phyloP scores from a whole-genome alignment of 2,329 filamentous ascomycete species.

The Colletotrichum chrysophilum region DNA sequence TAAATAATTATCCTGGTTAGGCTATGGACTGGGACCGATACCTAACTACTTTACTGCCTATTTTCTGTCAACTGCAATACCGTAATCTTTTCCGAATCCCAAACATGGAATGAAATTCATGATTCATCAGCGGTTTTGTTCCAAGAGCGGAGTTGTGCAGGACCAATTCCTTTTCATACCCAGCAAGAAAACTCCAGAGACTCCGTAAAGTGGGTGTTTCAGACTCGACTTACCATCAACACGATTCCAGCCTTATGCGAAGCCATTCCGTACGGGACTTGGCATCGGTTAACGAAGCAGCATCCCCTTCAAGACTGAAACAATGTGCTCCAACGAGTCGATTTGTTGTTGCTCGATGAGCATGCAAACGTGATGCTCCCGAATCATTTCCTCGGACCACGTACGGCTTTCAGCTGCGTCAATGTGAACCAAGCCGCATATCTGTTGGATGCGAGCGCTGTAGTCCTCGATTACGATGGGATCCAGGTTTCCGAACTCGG shows the following conservation, averaged over 20 bases:
- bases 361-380: constrained; percentile 1
- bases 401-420: background rate
- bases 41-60: background rate
- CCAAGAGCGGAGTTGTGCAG: background rate
- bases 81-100: background rate
- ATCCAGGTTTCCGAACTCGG: constrained; percentile 27
- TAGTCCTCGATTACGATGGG: constrained; percentile 27
- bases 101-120: background rate
- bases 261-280: background rate
- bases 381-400: constrained; percentile 15
- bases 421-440: constrained; percentile 21
- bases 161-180: background rate
- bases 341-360: constrained; percentile 10
- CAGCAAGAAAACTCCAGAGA: background rate
- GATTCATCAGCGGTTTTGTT: background rate
- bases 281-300: background rate
- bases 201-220: background rate
- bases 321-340: constrained; percentile 1
- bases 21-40: background rate
- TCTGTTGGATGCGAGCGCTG: constrained; percentile 25
- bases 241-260: background rate
- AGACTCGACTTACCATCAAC: background rate
- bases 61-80: background rate
- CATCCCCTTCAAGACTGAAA: background rate
- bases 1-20: background rate